These are phyloP conservation scores for Heliamphora exappendiculata DNA, from an alignment of 148 eudicot species.

Conservation along the genomic window DNA sequence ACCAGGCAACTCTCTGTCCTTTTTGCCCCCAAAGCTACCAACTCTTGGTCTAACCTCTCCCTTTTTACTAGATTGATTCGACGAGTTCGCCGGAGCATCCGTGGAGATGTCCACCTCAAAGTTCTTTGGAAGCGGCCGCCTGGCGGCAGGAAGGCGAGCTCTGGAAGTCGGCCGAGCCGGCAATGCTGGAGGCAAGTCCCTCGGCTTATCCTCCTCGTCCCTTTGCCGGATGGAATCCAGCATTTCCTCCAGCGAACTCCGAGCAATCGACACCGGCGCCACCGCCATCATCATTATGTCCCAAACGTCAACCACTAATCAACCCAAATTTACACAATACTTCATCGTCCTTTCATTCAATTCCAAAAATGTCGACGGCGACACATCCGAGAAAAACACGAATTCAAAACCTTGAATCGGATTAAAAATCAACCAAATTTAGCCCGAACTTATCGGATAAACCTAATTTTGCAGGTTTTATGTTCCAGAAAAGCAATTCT, in stretches of 20 bases:
- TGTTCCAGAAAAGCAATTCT: background rate
- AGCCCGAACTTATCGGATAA: background rate
- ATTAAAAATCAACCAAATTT: background rate
- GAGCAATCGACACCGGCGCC: conserved; percentile 36
- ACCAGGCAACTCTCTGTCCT: conserved; percentile 35
- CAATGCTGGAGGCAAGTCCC: conserved; percentile 75
- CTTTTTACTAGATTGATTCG: conserved; percentile 4
- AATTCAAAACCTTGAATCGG: background rate
- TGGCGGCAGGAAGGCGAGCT: conserved; percentile 52
- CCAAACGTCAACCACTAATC: background rate
- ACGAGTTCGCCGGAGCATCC: background rate
- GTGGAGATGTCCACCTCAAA: conserved; percentile 23
- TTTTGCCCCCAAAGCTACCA: conserved; percentile 54
- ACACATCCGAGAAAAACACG: background rate
- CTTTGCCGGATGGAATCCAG: conserved; percentile 54
- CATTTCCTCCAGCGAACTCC: conserved; percentile 89
- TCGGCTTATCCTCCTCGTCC: conserved; percentile 44
- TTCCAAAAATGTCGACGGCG: background rate
- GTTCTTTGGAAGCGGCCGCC: conserved; percentile 46
- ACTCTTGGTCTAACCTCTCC: conserved; percentile 13
- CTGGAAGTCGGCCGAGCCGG: conserved; percentile 68
- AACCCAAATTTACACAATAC: background rate
- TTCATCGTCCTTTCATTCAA: background rate
- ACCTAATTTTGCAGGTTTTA: background rate
- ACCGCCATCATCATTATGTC: conserved; percentile 35